Evolutionary conservation across 2,329 filamentous ascomycete species (phyloP), one percentile per base, ranked within the genome.

Genomic region (Pseudovirgaria hyperparasitica): DNA sequence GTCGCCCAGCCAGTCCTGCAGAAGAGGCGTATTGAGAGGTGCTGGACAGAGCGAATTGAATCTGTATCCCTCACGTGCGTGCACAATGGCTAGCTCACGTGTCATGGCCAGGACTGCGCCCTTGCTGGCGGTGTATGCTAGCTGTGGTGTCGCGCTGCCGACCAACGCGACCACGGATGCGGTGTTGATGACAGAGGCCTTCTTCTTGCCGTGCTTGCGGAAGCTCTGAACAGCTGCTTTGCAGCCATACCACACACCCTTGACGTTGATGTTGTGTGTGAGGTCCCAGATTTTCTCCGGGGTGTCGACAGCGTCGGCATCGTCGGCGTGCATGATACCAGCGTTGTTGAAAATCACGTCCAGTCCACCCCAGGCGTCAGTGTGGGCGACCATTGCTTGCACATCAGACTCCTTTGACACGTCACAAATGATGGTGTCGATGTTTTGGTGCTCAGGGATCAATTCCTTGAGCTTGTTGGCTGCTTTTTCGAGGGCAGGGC

Each of bases 271-370:
- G 52, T 73, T 76, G 35, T 92, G 84, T 4, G 86, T 94, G 40
- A 92, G 62, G 46, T 94, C 84, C 86, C 86, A 94, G 62, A 94
- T 86, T 44, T 72, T 75, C 62, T 93, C 84, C 26, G 82, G 76
- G 2, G 85, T 93, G 52, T 78, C 71, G 51, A 92, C 63, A 25
- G 86, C 84, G 54, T 55, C 50, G 19, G 58, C 60, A 35, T 65
- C 60, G 31, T 78, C 66, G 25, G 73, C 76, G 60, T 93, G 86
- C 86, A 94, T 94, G 56, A 94, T 94, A 29, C 86, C 86, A 14
- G 86, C 86, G 54, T 94, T 94, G 72, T 94, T 94, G 74, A 93
- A 94, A 45, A 93, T 82, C 48, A 93, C 65, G 52, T 94, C 86
- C 3, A 90, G 58, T 23, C 86, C 86, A 47, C 86, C 86, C 80